Percentiles rank a stretch among this genome's conserved stretches.
phyloP scores from a whole-genome alignment of 345 rosid species.

The Sapria himalayana region DNA sequence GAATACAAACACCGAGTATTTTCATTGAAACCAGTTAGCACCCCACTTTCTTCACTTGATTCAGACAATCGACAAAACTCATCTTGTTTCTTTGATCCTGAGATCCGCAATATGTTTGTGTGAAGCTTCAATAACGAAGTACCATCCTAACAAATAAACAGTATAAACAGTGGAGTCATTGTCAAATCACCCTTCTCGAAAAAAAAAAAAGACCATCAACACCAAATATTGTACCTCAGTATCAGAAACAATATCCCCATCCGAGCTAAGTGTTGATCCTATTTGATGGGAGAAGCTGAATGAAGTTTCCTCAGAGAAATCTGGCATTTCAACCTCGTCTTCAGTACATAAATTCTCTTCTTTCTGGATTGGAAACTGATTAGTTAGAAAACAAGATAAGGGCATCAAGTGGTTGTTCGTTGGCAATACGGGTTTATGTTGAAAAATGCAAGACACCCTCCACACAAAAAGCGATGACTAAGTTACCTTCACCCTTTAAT shows the following conservation, averaged over 20 bases:
- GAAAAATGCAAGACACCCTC: too few species aligned
- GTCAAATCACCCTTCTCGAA: too few species aligned
- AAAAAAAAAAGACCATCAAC: too few species aligned
- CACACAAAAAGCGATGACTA: too few species aligned
- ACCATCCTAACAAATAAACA: constrained; percentile 2
- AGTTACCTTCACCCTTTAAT: too few species aligned
- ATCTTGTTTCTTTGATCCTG: constrained; percentile 12
- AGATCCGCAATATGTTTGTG: too few species aligned
- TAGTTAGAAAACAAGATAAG: too few species aligned
- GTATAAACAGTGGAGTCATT: background rate
- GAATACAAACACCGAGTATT: constrained; percentile 14
- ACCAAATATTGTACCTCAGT: constrained; percentile 17
- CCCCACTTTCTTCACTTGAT: constrained; percentile 18
- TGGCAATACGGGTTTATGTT: too few species aligned
- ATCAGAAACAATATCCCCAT: constrained; percentile 19
- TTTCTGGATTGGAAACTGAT: too few species aligned
- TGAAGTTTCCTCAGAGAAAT: constrained; percentile 23
- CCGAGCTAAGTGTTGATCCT: constrained; percentile 10
- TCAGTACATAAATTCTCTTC: constrained; percentile 11
- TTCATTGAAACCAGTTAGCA: constrained; percentile 15
- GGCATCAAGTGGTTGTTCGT: too few species aligned
- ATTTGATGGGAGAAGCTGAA: constrained; percentile 9
- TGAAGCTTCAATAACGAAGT: too few species aligned
- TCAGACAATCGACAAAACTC: constrained; percentile 14
- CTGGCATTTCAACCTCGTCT: constrained; percentile 40